These are phyloP conservation scores for Theileria orientalis DNA, from an alignment of 169 alveolate species.

Conservation along the genomic window DNA sequence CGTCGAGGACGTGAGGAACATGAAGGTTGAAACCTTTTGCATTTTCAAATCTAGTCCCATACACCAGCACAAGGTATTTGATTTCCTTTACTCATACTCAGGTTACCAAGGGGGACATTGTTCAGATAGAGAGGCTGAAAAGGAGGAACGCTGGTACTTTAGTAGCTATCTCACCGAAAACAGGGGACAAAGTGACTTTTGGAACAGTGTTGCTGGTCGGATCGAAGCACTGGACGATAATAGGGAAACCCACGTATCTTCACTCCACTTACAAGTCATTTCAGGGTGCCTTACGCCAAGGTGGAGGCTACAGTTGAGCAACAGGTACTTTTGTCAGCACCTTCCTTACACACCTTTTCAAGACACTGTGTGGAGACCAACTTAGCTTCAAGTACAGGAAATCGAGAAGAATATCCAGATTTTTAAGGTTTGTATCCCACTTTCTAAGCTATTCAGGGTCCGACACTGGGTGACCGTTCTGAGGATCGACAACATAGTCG, in stretches of 20 bases:
- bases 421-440: constrained; percentile 60
- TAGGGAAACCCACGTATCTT: constrained; percentile 84
- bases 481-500: constrained; percentile 77
- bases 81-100: not conserved
- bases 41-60: constrained; percentile 70
- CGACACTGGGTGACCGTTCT: constrained; percentile 84
- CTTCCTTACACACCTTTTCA: not conserved
- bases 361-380: constrained; percentile 82
- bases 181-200: constrained; percentile 74
- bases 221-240: constrained; percentile 80
- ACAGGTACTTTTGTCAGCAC: constrained; percentile 45
- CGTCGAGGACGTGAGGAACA: constrained; percentile 34
- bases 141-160: constrained; percentile 77
- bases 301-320: constrained; percentile 84
- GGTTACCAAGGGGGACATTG: constrained; percentile 84
- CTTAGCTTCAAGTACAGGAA: constrained; percentile 81
- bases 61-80: constrained; percentile 73
- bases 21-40: constrained; percentile 60
- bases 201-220: constrained; percentile 85
- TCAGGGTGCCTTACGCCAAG: constrained; percentile 83
- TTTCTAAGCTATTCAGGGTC: constrained; percentile 16
- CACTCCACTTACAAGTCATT: not conserved
- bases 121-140: constrained; percentile 81
- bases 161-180: not conserved
- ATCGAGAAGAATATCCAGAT: constrained; percentile 79